Base-by-base conservation (phyloP, 164 flowering plant genomes). In the Vitis riparia region DNA sequence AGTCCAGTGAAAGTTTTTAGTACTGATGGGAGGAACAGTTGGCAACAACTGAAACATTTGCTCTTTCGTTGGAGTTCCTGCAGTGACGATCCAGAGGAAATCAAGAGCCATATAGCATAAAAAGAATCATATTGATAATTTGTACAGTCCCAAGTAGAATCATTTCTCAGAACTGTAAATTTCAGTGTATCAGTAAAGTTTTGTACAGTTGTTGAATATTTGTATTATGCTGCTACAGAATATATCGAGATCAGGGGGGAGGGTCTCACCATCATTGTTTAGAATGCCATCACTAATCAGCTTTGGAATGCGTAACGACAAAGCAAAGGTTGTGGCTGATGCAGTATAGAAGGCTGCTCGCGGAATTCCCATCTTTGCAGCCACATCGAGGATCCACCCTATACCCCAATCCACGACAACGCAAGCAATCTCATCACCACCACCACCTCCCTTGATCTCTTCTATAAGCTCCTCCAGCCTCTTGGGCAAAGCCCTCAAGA, bases 341-440 rank as follows among this genome's bases (percentile, higher is more conserved):
- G 85, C 82, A 32, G 86, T 75, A 72, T 74, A 84, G 47, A 82
- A 73, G 15, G 74, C 78, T 47, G 70, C 85, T 27, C 71, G 3
- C 11, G 8, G 51, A 11, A 86, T 76, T 44, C 78, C 75, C 74
- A 79, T 30, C 73, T 73, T 73, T 60, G 64, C 65, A 0, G 84
- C 86, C 17, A 82, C 78, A 27, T 75, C 67, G 8, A 74, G 14
- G 5, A 74, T 79, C 77, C 82, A 81, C 0, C 78, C 77, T 69
- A 79, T 57, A 1, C 32, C 13, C 55, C n/a, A 16, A 74, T 86
- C 89, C 62, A 82, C 79, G 29, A 75, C 23, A 7, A 82, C 66
- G 55, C 80, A 81, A 16, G 66, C 68, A 44, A 80, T 52, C 51
- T 65, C 55, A 12, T 65, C 60, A 11, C 44, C 67, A 2, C 56